Percentiles rank a stretch among this genome's conserved stretches.
These are phyloP conservation scores for Psilocybe cyanescens DNA, from an alignment of 768 basidiomycete genomes.

Conservation along the genomic window DNA sequence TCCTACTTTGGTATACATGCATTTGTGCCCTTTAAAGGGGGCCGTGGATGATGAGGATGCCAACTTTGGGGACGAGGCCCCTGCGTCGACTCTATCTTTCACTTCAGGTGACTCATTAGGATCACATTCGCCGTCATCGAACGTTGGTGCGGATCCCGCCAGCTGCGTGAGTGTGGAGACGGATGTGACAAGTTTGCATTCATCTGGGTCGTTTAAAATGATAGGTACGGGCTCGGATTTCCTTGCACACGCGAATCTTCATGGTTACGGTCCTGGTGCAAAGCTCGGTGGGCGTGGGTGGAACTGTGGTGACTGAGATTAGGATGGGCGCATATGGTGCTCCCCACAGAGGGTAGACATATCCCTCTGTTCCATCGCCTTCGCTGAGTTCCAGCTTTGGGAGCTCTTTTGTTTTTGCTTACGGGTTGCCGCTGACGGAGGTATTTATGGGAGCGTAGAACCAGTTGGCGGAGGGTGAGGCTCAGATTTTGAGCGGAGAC, in stretches of 20 bases:
- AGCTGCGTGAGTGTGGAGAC: constrained; percentile 64
- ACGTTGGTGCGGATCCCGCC: constrained; percentile 40
- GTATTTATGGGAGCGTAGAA: no score
- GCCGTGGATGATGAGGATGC: no score
- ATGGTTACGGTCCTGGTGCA: no score
- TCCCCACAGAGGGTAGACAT: constrained; percentile 53
- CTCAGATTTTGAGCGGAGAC: no score
- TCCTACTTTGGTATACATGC: no score
- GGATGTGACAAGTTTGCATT: constrained; percentile 74
- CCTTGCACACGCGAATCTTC: no score
- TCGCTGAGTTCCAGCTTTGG: constrained; percentile 81
- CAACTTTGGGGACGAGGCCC: no score
- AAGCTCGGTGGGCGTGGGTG: background rate
- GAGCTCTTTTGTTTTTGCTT: constrained; percentile 50
- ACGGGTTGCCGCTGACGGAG: no score
- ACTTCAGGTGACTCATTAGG: constrained; percentile 46
- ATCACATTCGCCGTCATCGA: constrained; percentile 58
- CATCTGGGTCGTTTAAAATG: constrained; percentile 53
- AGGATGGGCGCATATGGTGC: constrained; percentile 12
- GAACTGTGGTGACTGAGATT: constrained; percentile 9
- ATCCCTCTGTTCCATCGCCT: constrained; percentile 85
- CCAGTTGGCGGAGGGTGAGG: no score
- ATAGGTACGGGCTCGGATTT: background rate
- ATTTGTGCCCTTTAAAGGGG: no score
- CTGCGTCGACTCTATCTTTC: no score